These are phyloP conservation scores for Iberis pinnata DNA, from an alignment of 345 rosid species.

Conservation along the genomic window DNA sequence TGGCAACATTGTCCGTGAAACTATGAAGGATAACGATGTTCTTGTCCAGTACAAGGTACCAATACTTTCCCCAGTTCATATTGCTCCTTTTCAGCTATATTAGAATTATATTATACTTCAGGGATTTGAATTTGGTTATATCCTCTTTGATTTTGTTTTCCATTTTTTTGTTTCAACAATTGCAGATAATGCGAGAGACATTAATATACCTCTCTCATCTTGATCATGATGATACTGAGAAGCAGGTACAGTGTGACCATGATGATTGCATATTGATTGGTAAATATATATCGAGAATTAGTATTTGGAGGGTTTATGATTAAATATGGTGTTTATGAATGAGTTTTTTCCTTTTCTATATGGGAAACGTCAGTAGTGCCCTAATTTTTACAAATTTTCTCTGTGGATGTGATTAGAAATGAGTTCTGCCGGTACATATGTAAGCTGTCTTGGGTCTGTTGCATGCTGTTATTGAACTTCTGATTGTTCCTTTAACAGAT, in stretches of 20 bases:
- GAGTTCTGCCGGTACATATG: neutral
- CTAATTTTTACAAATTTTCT: neutral
- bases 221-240: slow-evolving; percentile 97
- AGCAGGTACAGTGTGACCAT: slow-evolving; percentile 55
- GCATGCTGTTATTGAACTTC: slow-evolving; percentile 9
- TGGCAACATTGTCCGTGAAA: slow-evolving; percentile 97
- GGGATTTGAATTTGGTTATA: neutral
- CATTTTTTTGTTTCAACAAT: slow-evolving; percentile 11
- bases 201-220: slow-evolving; percentile 88
- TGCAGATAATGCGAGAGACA: slow-evolving; percentile 98
- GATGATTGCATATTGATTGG: slow-evolving; percentile 10
- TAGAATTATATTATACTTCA: slow-evolving; percentile 4
- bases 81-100: slow-evolving; percentile 8
- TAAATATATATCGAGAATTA: neutral
- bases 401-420: slow-evolving; percentile 1
- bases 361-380: neutral
- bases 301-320: slow-evolving; percentile 11
- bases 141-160: neutral
- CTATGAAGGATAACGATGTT: slow-evolving; percentile 99
- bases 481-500: slow-evolving; percentile 45
- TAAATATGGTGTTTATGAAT: neutral
- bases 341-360: neutral
- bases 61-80: slow-evolving; percentile 1
- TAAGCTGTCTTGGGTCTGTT: slow-evolving; percentile 4
- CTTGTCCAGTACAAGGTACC: slow-evolving; percentile 95